Percentiles rank a stretch among this genome's conserved stretches.
Conservation (phyloP, 1,284 basidiomycete species). For the Exobasidium cylindrosporum region DNA sequence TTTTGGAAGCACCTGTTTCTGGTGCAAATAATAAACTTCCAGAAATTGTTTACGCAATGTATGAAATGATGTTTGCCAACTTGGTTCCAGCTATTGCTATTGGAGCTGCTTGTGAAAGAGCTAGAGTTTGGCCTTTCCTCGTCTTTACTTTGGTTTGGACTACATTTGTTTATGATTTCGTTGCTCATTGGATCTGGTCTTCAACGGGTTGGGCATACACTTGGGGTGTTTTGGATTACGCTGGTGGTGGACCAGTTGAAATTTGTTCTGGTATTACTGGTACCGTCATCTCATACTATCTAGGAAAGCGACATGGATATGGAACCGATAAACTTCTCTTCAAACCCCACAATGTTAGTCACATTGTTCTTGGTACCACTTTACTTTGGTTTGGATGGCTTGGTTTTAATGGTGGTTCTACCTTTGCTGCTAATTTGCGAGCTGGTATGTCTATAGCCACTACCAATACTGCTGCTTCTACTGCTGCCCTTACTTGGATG, state of each 20-base stretch:
- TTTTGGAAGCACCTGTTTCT: slow-evolving; percentile 73
- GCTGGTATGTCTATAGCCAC: slow-evolving; percentile 83
- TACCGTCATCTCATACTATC: slow-evolving; percentile 84
- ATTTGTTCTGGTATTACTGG: slow-evolving; percentile 84
- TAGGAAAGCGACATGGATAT: slow-evolving; percentile 83
- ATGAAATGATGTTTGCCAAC: slow-evolving; percentile 57
- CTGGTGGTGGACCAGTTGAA: slow-evolving; percentile 82
- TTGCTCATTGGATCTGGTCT: slow-evolving; percentile 76
- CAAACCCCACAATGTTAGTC: slow-evolving; percentile 85
- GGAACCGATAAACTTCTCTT: slow-evolving; percentile 82
- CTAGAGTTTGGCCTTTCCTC: slow-evolving; percentile 80
- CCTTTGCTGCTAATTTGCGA: slow-evolving; percentile 84
- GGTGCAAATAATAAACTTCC: slow-evolving; percentile 62
- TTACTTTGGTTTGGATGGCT: slow-evolving; percentile 97
- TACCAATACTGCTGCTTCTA: slow-evolving; percentile 70
- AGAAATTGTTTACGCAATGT: slow-evolving; percentile 59
- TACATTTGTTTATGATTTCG: slow-evolving; percentile 63
- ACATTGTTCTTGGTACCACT: slow-evolving; percentile 81
- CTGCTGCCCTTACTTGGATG: slow-evolving; percentile 83
- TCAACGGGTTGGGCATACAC: slow-evolving; percentile 80
- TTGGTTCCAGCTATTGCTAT: slow-evolving; percentile 61
- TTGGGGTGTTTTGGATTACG: slow-evolving; percentile 83
- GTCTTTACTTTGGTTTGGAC: slow-evolving; percentile 83
- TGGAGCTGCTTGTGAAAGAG: slow-evolving; percentile 76
- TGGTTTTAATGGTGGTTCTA: slow-evolving; percentile 82